Evolutionary conservation across 306 rosid species (phyloP).

Genomic region (Alnus rubra): DNA sequence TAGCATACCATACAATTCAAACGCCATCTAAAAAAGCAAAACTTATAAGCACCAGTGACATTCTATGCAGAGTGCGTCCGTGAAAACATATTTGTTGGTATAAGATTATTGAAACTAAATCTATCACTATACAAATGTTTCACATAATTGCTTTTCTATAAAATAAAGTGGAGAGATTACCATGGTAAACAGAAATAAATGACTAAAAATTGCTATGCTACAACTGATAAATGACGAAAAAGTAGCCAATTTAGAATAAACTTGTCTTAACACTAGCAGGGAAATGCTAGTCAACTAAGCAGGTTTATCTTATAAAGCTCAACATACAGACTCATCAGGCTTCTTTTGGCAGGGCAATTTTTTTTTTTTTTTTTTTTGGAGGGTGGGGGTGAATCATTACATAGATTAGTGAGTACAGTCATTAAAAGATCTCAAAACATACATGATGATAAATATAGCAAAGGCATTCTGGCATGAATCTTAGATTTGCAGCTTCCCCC

Average conservation of each 20-base stretch:
- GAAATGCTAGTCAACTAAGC: background rate
- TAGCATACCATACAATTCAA: slow-evolving; percentile 96
- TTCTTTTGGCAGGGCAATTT: background rate
- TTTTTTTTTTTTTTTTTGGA: too few relatives aligned
- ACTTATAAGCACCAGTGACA: slow-evolving; percentile 25
- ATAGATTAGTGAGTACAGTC: background rate
- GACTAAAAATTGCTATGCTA: background rate
- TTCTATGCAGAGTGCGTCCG: background rate
- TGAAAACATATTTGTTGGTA: background rate
- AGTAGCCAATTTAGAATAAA: background rate
- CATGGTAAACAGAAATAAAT: background rate
- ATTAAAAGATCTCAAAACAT: slow-evolving; percentile 25
- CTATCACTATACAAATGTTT: background rate
- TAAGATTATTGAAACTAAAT: background rate
- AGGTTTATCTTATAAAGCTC: background rate
- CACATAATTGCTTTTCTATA: background rate
- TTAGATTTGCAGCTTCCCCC: slow-evolving; percentile 99
- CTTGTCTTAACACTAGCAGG: background rate
- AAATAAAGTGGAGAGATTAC: background rate
- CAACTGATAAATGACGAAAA: background rate
- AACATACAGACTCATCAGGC: background rate
- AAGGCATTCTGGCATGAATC: slow-evolving; percentile 99
- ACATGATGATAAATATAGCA: slow-evolving; percentile 99
- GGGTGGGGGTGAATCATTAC: too few relatives aligned
- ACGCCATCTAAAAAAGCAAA: slow-evolving; percentile 77